Base-by-base conservation (phyloP, 805 yeast species). In the Candida anglica region DNA sequence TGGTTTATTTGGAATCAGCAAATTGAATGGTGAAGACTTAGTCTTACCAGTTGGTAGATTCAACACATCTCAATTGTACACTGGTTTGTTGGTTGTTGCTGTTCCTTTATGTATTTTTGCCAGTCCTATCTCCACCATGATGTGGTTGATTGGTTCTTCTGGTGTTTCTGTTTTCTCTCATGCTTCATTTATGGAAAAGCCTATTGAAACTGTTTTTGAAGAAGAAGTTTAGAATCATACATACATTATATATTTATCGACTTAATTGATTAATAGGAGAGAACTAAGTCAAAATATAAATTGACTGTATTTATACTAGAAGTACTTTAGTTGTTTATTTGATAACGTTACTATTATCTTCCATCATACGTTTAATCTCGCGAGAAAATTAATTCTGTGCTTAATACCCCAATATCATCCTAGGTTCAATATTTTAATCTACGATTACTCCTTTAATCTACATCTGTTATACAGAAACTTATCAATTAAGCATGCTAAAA, bases 91-190 rank as follows among this genome's bases (percentile, higher is more conserved):
- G 37, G 69, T 87, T 42, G 69, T 91, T 40, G 77, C 87, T 27
- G 67, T 86, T 30, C 95, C 95, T 6, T 71, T 86, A 46, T 91
- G 91, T 16, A 74, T 93, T 50, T 66, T 87, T 42, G 95, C 97
- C 15, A 81, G 91, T 44, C 97, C 98, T 18, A 69, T 93, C 42
- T 75, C 91, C 33, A 85, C 97, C 4, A 58, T 93, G 58, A 71
- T 93, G 69, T 93, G 98, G 98, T 75, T 91, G 47, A 73, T 84
- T 47, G 93, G 95, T 47, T 85, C 95, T 11, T 81, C 93, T 25
- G 81, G 82, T 18, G 81, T 81, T 30, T 58, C 83, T 23, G 85
- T 91, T 26, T 64, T 88, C 30, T 73, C 87, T 3, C 98, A 93
- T 60, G 98, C 97, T 29, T 70, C 89, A 3, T 68, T 91, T 42